Percentiles rank a stretch among this genome's conserved stretches.
These are phyloP conservation scores for Quercus aquifolioides DNA, from an alignment of 306 rosid genomes.

Conservation along the genomic window DNA sequence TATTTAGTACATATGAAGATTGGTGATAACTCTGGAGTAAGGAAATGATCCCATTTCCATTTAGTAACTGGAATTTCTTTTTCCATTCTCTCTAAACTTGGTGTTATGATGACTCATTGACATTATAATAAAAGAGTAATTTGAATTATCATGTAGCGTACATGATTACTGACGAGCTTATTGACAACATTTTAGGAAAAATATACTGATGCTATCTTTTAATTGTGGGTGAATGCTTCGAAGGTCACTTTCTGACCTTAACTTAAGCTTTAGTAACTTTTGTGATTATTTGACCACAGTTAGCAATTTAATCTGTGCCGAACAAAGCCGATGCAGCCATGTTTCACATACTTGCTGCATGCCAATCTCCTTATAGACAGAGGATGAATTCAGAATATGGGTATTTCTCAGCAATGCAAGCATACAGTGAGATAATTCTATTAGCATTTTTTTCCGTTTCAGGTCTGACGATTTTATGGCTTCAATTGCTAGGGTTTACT, in stretches of 20 bases:
- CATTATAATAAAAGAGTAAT: background rate
- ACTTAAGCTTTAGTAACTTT: background rate
- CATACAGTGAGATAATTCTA: constrained; percentile 6
- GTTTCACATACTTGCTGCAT: constrained; percentile 63
- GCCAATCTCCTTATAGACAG: constrained; percentile 71
- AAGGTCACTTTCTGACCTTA: background rate
- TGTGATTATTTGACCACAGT: constrained; percentile 1
- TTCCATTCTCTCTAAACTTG: background rate
- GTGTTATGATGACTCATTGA: background rate
- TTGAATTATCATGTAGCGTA: background rate
- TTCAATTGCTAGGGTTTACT: constrained; percentile 78
- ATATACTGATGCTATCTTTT: background rate
- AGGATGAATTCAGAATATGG: constrained; percentile 44
- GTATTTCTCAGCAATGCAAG: background rate
- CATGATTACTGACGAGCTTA: background rate
- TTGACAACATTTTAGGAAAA: background rate
- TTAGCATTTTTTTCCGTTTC: constrained; percentile 20
- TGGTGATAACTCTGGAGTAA: too few species aligned
- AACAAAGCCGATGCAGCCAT: constrained; percentile 55
- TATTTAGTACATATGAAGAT: too few species aligned
- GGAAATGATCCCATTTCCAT: background rate
- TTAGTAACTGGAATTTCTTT: background rate
- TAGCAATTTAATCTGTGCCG: constrained; percentile 32
- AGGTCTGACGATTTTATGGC: constrained; percentile 94
- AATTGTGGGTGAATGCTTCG: background rate